Percentiles rank a stretch among this genome's conserved stretches.
These are phyloP conservation scores for Aleurites moluccanus DNA, from an alignment of 441 rosid genomes.

Conservation along the genomic window DNA sequence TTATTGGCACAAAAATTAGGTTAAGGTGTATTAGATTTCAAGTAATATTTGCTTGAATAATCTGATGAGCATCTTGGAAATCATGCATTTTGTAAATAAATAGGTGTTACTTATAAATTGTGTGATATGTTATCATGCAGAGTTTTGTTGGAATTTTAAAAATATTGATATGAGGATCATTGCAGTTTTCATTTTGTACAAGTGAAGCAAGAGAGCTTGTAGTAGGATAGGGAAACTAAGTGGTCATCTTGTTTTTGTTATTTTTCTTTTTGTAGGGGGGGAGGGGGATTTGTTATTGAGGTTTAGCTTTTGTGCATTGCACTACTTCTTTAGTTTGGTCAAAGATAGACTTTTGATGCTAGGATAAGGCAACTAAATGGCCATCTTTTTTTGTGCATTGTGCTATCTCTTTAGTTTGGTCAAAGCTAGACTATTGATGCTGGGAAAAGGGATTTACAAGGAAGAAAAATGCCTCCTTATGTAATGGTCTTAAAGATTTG, in stretches of 20 bases:
- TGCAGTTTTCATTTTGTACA: not conserved
- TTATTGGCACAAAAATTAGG: not conserved
- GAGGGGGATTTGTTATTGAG: not conserved
- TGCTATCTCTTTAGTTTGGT: too few species aligned
- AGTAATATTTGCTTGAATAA: not conserved
- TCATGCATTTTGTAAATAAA: not conserved
- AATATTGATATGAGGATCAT: not conserved
- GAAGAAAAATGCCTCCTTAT: not conserved
- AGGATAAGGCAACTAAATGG: too few species aligned
- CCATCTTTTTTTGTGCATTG: too few species aligned
- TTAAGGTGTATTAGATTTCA: too few species aligned
- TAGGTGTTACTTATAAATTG: not conserved
- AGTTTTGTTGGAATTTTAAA: not conserved
- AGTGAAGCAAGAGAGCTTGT: not conserved
- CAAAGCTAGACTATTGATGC: too few species aligned
- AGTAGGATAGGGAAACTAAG: not conserved
- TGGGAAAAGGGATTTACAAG: not conserved
- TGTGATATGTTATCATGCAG: not conserved
- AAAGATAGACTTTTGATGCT: not conserved
- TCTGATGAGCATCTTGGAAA: constrained; percentile 6
- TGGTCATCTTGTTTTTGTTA: not conserved
- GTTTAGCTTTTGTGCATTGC: too few species aligned
- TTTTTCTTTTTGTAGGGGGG: too few species aligned
- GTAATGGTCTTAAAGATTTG: not conserved
- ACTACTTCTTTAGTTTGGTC: not conserved